Conservation (phyloP, 495 filamentous ascomycete species). For the Xylaria bambusicola region DNA sequence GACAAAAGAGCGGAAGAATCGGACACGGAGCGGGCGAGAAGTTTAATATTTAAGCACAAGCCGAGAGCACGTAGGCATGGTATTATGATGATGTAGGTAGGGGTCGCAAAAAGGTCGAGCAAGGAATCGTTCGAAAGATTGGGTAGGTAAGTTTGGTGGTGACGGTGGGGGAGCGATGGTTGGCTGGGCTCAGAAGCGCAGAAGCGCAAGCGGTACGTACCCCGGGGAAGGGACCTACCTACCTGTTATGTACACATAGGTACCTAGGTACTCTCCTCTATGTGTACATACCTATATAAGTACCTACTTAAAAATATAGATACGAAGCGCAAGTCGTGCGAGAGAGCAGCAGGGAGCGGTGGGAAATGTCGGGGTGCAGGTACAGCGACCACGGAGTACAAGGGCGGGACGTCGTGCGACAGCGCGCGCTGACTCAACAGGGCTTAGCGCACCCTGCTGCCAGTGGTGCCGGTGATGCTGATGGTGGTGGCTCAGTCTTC, state of each 20-base stretch:
- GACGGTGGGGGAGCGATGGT: conserved; percentile 18
- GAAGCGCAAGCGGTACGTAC: too few species aligned
- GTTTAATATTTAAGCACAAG: conserved; percentile 16
- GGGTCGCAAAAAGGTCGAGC: conserved; percentile 17
- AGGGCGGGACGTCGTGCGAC: conserved; percentile 7
- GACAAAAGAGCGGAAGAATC: neutral
- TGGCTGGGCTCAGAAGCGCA: neutral
- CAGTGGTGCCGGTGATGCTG: too few species aligned
- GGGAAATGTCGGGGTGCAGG: conserved; percentile 20
- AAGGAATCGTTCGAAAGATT: conserved; percentile 18
- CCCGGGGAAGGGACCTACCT: too few species aligned
- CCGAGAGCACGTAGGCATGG: conserved; percentile 8
- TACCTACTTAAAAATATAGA: too few species aligned
- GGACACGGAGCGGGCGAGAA: conserved; percentile 2
- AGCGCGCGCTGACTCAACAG: conserved; percentile 7
- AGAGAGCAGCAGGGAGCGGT: conserved; percentile 13
- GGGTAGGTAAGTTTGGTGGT: conserved; percentile 19
- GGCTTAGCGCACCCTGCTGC: too few species aligned
- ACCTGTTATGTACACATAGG: too few species aligned
- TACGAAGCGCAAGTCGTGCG: too few species aligned
- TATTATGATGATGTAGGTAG: conserved; percentile 6
- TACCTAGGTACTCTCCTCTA: too few species aligned
- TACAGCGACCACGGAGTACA: conserved; percentile 14
- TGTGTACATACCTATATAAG: too few species aligned
- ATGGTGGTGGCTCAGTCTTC: too few species aligned